Percentiles rank a stretch among this genome's conserved stretches.
Evolutionary conservation across 192 early-diverging fungal genomes (phyloP).

Genomic region (Chytriomyces confervae): DNA sequence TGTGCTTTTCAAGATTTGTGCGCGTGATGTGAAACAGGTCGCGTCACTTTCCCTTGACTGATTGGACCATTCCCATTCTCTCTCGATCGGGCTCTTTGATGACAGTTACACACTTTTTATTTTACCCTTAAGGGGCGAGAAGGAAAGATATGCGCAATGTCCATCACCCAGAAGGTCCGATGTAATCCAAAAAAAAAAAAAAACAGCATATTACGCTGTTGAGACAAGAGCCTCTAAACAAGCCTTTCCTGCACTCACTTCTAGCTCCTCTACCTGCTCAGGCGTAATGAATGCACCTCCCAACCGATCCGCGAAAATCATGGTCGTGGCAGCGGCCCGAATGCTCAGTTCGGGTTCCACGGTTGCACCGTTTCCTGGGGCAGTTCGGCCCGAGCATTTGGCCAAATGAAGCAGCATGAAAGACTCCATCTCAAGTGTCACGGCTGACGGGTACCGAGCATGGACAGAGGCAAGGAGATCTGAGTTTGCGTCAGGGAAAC

Average conservation of each 20-base stretch:
- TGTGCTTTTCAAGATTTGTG: no score
- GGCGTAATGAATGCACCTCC: conserved; percentile 72
- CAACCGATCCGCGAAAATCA: conserved; percentile 82
- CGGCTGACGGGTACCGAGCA: conserved; percentile 54
- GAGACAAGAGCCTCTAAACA: conserved; percentile 65
- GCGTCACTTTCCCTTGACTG: no score
- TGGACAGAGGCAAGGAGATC: conserved; percentile 60
- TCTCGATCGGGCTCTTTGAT: no score
- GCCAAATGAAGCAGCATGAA: conserved; percentile 86
- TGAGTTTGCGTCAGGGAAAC: conserved; percentile 81
- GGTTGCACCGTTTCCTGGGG: conserved; percentile 36
- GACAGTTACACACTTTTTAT: no score
- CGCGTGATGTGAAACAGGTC: no score
- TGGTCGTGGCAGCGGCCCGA: conserved; percentile 75
- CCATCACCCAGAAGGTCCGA: no score
- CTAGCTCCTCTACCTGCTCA: conserved; percentile 57
- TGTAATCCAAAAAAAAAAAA: no score
- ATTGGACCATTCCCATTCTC: no score
- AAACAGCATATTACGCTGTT: background rate
- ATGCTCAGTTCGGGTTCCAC: conserved; percentile 51
- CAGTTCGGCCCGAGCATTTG: conserved; percentile 44
- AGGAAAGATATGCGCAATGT: no score
- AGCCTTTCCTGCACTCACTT: conserved; percentile 63
- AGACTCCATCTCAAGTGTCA: conserved; percentile 86
- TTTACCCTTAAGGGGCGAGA: no score